Conservation (phyloP, 225 moss, liverwort and hornwort species). For the Physcomitrellopsis africana region DNA sequence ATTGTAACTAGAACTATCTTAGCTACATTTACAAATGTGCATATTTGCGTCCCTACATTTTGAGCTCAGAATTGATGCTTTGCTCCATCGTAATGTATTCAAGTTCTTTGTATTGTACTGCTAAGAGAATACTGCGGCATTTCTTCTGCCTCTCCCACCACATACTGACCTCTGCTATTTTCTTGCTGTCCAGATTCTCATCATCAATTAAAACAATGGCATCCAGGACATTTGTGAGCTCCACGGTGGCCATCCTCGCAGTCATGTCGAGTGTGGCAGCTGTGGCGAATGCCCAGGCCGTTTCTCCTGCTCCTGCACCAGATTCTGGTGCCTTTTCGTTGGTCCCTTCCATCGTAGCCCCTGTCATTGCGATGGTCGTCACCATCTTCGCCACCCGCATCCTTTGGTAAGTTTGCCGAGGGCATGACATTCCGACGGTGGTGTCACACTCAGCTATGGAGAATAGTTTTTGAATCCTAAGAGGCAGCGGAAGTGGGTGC, state of each 20-base stretch:
- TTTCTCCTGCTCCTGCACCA: constrained; percentile 30
- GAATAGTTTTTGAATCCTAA: constrained; percentile 20
- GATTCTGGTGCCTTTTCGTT: constrained; percentile 6
- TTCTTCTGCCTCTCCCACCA: too few relatives aligned
- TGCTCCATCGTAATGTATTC: too few relatives aligned
- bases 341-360: constrained; percentile 33
- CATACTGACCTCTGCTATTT: neutral
- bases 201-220: constrained; percentile 29
- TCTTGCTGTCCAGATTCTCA: constrained; percentile 8
- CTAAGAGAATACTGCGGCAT: too few relatives aligned
- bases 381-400: constrained; percentile 40
- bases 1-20: too few relatives aligned
- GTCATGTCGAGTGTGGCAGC: constrained; percentile 35
- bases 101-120: too few relatives aligned
- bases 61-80: too few relatives aligned
- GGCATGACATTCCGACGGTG: constrained; percentile 10
- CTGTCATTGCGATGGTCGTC: constrained; percentile 35
- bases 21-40: too few relatives aligned
- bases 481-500: constrained; percentile 37
- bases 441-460: constrained; percentile 22
- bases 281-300: constrained; percentile 32
- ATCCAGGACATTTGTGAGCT: constrained; percentile 39
- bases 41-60: too few relatives aligned
- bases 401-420: constrained; percentile 26
- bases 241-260: constrained; percentile 31